phyloP scores from a whole-genome alignment of 192 early-diverging fungal genomes.

The Mortierella hygrophila region DNA sequence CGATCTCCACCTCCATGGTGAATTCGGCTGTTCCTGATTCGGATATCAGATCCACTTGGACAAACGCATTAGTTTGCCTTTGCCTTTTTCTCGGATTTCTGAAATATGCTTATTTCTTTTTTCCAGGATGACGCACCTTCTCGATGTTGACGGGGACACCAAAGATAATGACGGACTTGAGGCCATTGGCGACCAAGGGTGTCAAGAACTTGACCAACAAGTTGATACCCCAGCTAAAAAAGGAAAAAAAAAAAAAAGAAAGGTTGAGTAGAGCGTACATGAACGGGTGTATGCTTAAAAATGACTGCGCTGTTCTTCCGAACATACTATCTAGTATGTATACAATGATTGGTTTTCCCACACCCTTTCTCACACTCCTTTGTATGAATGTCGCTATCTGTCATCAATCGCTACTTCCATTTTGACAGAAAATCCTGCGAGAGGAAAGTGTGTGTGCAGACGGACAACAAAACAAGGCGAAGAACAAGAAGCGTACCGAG shows the following conservation, averaged over 20 bases:
- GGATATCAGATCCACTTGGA: not conserved
- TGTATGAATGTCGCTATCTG: not conserved
- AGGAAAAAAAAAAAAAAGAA: not conserved
- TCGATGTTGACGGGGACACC: constrained; percentile 84
- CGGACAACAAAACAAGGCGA: not conserved
- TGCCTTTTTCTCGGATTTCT: not conserved
- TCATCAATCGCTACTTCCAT: too few relatives aligned
- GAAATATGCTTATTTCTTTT: too few relatives aligned
- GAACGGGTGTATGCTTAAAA: not conserved
- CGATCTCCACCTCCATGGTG: not conserved
- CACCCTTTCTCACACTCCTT: too few relatives aligned
- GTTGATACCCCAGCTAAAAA: constrained; percentile 76
- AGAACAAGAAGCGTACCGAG: constrained; percentile 63
- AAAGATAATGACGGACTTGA: constrained; percentile 90
- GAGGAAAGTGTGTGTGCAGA: too few relatives aligned
- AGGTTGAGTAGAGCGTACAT: not conserved
- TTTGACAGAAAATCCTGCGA: too few relatives aligned
- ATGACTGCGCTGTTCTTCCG: constrained; percentile 1
- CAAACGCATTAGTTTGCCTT: not conserved
- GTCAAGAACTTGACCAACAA: constrained; percentile 79
- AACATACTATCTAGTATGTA: not conserved
- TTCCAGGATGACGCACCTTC: constrained; percentile 60
- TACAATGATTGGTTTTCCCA: too few relatives aligned
- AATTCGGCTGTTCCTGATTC: not conserved
- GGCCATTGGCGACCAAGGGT: constrained; percentile 91